Evolutionary conservation across 2,329 filamentous ascomycete genomes (phyloP), one percentile per base, ranked within the genome.

Genomic region (Clonostachys rosea): DNA sequence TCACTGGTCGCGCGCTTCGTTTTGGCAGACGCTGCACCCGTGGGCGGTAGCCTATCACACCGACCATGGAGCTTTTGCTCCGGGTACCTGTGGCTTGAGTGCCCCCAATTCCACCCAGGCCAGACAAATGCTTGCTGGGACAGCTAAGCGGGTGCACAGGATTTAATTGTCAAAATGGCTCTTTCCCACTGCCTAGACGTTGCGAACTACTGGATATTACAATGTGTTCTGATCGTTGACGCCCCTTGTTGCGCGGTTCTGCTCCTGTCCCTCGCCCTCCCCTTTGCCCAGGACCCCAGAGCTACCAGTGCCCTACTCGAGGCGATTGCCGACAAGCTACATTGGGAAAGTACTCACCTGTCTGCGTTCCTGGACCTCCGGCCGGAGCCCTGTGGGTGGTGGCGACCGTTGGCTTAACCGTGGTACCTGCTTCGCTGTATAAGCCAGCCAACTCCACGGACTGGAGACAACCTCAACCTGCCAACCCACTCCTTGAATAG

Each of bases 161-260:
- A 49, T 54, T 56, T 55, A 47, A 54, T 53, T 49, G 52, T 60
- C 60, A 61, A 63, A 64, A 62, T 62, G 57, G 53, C 57, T 56
- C 58, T 51, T 43, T 44, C 49, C 46, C 40, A 24, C 43, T 35
- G 33, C 16, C 16, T 14, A 30, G 43, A 18, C 17, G 14, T 45
- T 13, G 33, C 14, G 33, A 45, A 45, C 46, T 37, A 40, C 17
- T 33, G 20, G 14, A 24, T 33, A 14, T 10, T 34, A 16, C 39
- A n/a, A 30, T 30, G 24, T 30, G 24, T 30, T 30, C 24, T 30
- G 24, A 30, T 30, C 6, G 24, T 30, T 30, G 24, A 30, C 24
- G 24, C 17, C 17, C 46, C 16, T 36, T 46, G 40, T 36, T 49
- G 34, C 40, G 34, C 16, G 42, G 35, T 41, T 35, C 42, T 46